Evolutionary conservation across 2,329 filamentous ascomycete species (phyloP), one percentile per base, ranked within the genome.

Genomic region (Claviceps maximensis): DNA sequence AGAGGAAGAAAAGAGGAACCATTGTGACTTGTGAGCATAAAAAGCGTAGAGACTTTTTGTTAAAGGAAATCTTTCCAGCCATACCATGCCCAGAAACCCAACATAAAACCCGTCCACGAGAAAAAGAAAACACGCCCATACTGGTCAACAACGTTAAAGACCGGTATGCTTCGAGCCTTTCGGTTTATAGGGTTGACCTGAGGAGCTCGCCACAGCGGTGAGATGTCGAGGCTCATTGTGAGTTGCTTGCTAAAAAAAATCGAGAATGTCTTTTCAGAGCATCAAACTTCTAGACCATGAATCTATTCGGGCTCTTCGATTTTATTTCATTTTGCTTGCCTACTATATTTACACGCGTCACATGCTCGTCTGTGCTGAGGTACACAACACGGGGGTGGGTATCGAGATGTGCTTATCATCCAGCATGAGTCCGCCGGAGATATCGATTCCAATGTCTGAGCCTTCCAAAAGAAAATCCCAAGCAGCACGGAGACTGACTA

Each of bases 81-180:
- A 56, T 54, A 69, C 86, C 86, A 95, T 12, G 87, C 89, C 77
- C 88, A 87, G 69, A 95, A 95, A 8, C 87, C 85, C 51, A 91
- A 79, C 77, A 93, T 83, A 68, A 93, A 93, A 2, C 87, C 87
- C 48, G 89, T 77, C 82, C 87, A 93, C 1, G 86, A 86, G 71
- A 95, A 95, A 74, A 90, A 89, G 69, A 94, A 95, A 0, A 93
- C 89, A 7, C 89, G 79, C 40, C 89, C 89, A 72, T 95, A 89
- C 60, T 82, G 72, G 66, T 94, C 78, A 61, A 90, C 64, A 0
- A 84, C 79, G 66, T 95, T 95, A 56, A 95, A 71, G 23, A 87
- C 66, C 0, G 89, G 89, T 47, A 95, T 80, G 0, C 86, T 86
- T 55, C 78, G 81, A 52, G 89, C 89, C 67, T 95, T 95, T 54